Evolutionary conservation across 768 basidiomycete species (phyloP).

Genomic region (Russula emetica): DNA sequence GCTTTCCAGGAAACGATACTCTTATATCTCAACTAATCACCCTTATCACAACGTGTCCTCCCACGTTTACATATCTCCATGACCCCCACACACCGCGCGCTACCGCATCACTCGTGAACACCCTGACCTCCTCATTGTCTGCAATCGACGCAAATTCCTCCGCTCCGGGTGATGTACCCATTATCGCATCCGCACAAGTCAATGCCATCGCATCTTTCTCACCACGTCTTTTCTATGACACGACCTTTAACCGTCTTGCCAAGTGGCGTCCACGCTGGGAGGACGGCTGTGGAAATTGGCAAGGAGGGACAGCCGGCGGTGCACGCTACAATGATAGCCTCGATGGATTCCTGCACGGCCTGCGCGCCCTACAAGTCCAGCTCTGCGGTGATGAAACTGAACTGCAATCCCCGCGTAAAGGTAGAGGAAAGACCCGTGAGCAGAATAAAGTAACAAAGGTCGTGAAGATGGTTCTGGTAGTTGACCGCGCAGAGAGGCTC

Average conservation of each 20-base stretch:
- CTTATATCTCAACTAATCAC: constrained; percentile 29
- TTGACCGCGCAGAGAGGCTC: constrained; percentile 67
- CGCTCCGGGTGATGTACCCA: constrained; percentile 19
- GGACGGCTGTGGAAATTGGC: constrained; percentile 59
- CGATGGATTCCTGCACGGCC: constrained; percentile 67
- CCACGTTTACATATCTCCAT: constrained; percentile 65
- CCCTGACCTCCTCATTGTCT: constrained; percentile 35
- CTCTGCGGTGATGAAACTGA: neutral
- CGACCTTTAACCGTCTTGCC: constrained; percentile 57
- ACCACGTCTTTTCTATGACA: constrained; percentile 60
- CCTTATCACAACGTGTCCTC: constrained; percentile 41
- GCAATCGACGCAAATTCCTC: constrained; percentile 11
- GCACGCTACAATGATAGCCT: constrained; percentile 59
- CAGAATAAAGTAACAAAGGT: constrained; percentile 38
- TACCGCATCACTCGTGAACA: constrained; percentile 43
- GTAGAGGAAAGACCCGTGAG: constrained; percentile 28
- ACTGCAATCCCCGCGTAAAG: constrained; percentile 10
- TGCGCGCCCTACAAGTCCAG: constrained; percentile 40
- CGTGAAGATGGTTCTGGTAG: constrained; percentile 51
- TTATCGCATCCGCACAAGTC: constrained; percentile 43
- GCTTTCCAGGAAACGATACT: constrained; percentile 30
- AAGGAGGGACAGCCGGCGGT: constrained; percentile 35
- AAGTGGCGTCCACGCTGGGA: constrained; percentile 55
- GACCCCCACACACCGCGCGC: constrained; percentile 50
- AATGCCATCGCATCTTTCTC: constrained; percentile 60